Evolutionary conservation across 345 rosid genomes (phyloP), one percentile per base, ranked within the genome.

Genomic region (Jatropha curcas): DNA sequence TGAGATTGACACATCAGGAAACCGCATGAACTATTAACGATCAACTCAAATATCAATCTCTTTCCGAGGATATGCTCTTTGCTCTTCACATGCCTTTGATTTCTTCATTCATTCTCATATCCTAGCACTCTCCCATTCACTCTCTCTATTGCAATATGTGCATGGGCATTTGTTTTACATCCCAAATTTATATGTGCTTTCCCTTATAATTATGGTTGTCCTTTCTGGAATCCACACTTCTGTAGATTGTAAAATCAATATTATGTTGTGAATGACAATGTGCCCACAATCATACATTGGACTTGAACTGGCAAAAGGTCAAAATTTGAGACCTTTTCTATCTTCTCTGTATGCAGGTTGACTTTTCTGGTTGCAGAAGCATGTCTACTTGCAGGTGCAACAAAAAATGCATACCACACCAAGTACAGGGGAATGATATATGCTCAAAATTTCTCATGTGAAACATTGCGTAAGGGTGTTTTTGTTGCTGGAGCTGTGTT

Each of bases 401-500:
- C 86, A 1, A 85, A 86, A 81, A 95, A 95, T 73, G 99, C 99
- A 24, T 92, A 92, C 72, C 98, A 92, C 87, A 95, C 99, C 59
- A 91, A 89, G 88, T 95, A 90, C 73, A 83, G 93, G 20, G 87
- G 81, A 25, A 73, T 82, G 81, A 75, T 90, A 37, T 86, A 80
- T 65, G 92, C 94, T 1, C 90, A 91, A 76, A 88, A 90, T 63
- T 80, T 95, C 76, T 86, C 99, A 1, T 95, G 99, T 30, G 93
- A 86, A 31, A 67, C 98, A 39, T 77, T 95, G 77, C 81, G 98
- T 63, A 92, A 91, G 83, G 98, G 98, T 16, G 87, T 95, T 59
- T 95, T 95, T 73, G 82, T 92, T 57, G 91, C 99, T 3, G 99
- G 93, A 63, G 98, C 98, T 7, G 94, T 91, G 11, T 95, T 95